A percentile compares a stretch with the other conserved stretches of the same genome.
These are phyloP conservation scores for Pseudogymnoascus sp. DNA, from an alignment of 2,329 filamentous ascomycete genomes.

Conservation along the genomic window DNA sequence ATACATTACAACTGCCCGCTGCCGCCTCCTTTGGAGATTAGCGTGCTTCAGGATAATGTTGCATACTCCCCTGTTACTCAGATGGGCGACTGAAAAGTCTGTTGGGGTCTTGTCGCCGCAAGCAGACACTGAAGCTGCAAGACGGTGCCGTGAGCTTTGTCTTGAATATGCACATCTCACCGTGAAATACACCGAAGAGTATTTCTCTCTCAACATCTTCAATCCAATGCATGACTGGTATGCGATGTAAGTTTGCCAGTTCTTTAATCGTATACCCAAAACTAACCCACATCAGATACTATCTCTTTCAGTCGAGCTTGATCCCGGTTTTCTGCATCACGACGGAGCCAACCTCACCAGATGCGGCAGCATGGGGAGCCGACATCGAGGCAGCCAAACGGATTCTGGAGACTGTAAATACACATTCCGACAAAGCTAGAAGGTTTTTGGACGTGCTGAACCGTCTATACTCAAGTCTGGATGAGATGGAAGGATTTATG, in stretches of 20 bases:
- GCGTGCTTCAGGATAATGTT: constrained; percentile 5
- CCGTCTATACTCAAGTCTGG: background rate
- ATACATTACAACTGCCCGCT: background rate
- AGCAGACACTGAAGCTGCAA: constrained; percentile 1
- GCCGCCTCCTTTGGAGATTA: background rate
- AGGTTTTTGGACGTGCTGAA: constrained; percentile 3
- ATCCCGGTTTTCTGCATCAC: constrained; percentile 25
- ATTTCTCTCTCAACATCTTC: constrained; percentile 24
- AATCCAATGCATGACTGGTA: constrained; percentile 31
- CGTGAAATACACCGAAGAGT: constrained; percentile 26
- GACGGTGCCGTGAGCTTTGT: constrained; percentile 24
- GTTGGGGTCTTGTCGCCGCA: background rate
- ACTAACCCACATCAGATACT: constrained; percentile 24
- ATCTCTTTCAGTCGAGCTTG: constrained; percentile 32
- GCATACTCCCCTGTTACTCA: background rate
- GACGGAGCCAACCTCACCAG: constrained; percentile 10
- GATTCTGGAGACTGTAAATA: constrained; percentile 6
- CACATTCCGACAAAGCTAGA: background rate
- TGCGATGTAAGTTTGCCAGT: constrained; percentile 6
- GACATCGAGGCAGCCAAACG: constrained; percentile 10
- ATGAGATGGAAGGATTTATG: constrained; percentile 6
- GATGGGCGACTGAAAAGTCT: background rate
- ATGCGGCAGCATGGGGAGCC: constrained; percentile 1
- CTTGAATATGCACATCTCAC: constrained; percentile 27
- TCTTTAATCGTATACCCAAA: background rate